A percentile compares a stretch with the other conserved stretches of the same genome.
phyloP scores from a whole-genome alignment of 768 basidiomycete species.

The Phylloporus rhodoxanthus region DNA sequence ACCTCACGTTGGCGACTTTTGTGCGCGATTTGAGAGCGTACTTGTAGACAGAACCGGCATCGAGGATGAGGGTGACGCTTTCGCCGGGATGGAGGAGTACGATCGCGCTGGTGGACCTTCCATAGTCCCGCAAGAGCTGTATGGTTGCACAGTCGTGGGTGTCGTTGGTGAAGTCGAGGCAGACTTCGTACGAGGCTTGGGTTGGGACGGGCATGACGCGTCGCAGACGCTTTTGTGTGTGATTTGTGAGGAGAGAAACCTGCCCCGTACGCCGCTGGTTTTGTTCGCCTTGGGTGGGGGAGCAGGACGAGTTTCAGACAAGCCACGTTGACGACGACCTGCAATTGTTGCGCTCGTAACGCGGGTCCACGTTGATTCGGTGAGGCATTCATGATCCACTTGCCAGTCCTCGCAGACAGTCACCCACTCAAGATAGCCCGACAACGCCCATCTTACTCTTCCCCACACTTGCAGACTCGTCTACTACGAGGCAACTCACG shows the following conservation, averaged over 20 bases:
- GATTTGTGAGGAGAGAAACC: conserved; percentile 12
- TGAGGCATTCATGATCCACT: conserved; percentile 23
- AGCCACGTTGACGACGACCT: conserved; percentile 21
- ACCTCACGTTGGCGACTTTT: conserved; percentile 68
- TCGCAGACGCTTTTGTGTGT: conserved; percentile 32
- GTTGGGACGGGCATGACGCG: conserved; percentile 54
- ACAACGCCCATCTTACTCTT: conserved; percentile 31
- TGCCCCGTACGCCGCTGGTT: conserved; percentile 26
- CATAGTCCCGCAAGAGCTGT: conserved; percentile 61
- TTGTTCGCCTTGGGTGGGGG: conserved; percentile 31
- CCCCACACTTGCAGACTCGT: conserved; percentile 30
- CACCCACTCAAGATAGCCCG: conserved; percentile 24
- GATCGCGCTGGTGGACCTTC: conserved; percentile 46
- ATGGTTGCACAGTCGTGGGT: conserved; percentile 58
- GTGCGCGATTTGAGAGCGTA: conserved; percentile 62
- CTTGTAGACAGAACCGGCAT: conserved; percentile 62
- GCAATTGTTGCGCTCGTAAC: conserved; percentile 27
- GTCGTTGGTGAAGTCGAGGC: conserved; percentile 66
- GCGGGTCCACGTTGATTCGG: conserved; percentile 29
- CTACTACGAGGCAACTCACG: conserved; percentile 27
- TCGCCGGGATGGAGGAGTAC: conserved; percentile 59
- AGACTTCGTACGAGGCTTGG: conserved; percentile 53
- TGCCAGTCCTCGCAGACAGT: conserved; percentile 26
- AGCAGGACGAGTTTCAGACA: conserved; percentile 25
- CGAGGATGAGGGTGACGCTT: conserved; percentile 59